A percentile compares a stretch with the other conserved stretches of the same genome.
phyloP scores from a whole-genome alignment of 768 basidiomycete species.

The Pisolithus sp. region DNA sequence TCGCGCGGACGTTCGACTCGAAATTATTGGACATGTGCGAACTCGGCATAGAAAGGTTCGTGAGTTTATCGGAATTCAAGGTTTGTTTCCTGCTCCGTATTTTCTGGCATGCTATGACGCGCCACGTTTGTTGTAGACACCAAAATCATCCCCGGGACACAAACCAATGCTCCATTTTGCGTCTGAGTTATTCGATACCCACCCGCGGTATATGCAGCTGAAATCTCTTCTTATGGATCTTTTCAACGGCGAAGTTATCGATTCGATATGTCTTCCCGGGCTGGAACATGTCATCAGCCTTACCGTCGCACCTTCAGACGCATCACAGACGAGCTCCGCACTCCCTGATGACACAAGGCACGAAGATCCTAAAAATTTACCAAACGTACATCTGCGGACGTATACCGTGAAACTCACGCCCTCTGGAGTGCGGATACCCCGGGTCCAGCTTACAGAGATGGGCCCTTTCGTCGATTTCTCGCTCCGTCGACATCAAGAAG shows the following conservation, averaged over 20 bases:
- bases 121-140: slow-evolving; percentile 46
- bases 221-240: slow-evolving; percentile 89
- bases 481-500: slow-evolving; percentile 64
- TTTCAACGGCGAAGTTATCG: slow-evolving; percentile 83
- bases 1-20: slow-evolving; percentile 82
- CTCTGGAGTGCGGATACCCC: slow-evolving; percentile 76
- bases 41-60: slow-evolving; percentile 77
- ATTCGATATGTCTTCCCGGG: slow-evolving; percentile 76
- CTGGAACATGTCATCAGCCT: slow-evolving; percentile 86
- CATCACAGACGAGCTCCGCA: slow-evolving; percentile 38
- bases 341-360: slow-evolving; percentile 16
- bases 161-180: slow-evolving; percentile 95
- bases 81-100: slow-evolving; percentile 36
- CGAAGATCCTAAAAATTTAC: slow-evolving; percentile 47
- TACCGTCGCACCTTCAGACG: slow-evolving; percentile 60
- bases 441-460: slow-evolving; percentile 79
- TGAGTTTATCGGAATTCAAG: slow-evolving; percentile 78
- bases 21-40: slow-evolving; percentile 93
- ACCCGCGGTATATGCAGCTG: slow-evolving; percentile 85
- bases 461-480: slow-evolving; percentile 85
- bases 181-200: slow-evolving; percentile 89
- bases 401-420: slow-evolving; percentile 71
- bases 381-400: slow-evolving; percentile 82
- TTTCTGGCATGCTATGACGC: not conserved
- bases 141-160: slow-evolving; percentile 84